These are phyloP conservation scores for Russula vinacea DNA, from an alignment of 768 basidiomycete genomes.

Conservation along the genomic window DNA sequence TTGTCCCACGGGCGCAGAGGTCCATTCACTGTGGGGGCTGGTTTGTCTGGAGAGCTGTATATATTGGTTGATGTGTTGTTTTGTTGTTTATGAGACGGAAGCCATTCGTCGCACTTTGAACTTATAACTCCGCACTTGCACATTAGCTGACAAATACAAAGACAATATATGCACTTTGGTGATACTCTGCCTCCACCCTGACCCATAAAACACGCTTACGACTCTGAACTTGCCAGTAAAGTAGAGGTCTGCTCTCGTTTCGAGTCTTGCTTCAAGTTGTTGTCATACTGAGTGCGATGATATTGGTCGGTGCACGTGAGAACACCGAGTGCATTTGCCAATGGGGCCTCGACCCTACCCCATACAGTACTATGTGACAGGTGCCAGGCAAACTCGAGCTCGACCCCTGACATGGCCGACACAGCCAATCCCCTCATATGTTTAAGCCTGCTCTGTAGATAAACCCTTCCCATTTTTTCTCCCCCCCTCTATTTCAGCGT, in stretches of 20 bases:
- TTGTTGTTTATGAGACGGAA: neutral
- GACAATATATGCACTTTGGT: neutral
- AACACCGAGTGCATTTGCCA: neutral
- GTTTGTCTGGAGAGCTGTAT: neutral
- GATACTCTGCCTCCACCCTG: neutral
- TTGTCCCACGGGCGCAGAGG: neutral
- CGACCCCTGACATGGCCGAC: too few relatives aligned
- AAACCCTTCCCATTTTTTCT: too few relatives aligned
- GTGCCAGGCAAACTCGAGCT: neutral
- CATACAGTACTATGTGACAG: neutral
- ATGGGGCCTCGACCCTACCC: too few relatives aligned
- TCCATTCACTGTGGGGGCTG: neutral
- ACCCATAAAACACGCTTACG: neutral
- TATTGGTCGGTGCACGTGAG: neutral
- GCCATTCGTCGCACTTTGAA: neutral
- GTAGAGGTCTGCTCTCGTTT: neutral
- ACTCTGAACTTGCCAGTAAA: neutral
- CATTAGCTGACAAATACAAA: neutral
- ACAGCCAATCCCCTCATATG: too few relatives aligned
- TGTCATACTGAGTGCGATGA: neutral
- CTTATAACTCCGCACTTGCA: neutral
- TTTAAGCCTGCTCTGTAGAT: too few relatives aligned
- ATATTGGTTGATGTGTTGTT: neutral
- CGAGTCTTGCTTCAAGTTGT: neutral
- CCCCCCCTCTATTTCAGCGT: neutral